Base-by-base conservation (phyloP, 129 eudicot genomes). In the Scalesia atractyloides region DNA sequence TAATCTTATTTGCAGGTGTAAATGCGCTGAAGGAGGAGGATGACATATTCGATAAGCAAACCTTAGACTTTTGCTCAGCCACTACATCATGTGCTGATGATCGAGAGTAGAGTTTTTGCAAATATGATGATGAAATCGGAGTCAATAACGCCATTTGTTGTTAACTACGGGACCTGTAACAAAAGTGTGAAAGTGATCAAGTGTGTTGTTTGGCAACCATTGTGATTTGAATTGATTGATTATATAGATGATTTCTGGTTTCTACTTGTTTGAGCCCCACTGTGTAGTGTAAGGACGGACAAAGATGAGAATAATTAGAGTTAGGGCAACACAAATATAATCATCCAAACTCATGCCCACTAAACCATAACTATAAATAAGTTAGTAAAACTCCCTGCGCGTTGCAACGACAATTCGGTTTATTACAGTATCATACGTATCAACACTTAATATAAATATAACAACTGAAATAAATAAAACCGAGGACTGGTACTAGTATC, bases 41-140 rank as follows among this genome's bases (percentile, higher is more conserved):
- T 16, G 52, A 47, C 22, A 71, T 49, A 61, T 78, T 72, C 6
- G 81, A 75, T 49, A 77, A 11, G 48, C 69, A 59, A 46, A 76
- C 46, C 72, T 36, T 72, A 56, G 80, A 60, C 50, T 70, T 74
- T 0, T 48, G 62, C 18, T 79, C 76, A 11, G 41, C 8, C 24
- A 36, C 44, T 11, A 58, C 70, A 41, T 73, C 74, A 8, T 69
- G 73, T 7, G 78, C 58, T 61, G 76, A 77, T 48, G 47, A 48
- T 57, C 61, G 67, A 46, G 77, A 64, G 24, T 47, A 47, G 19
- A 64, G 19, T 37, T 43, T 49, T 17, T 57, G 73, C 39, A 77
- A 22, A 75, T 70, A 79, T 57, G 81, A 75, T 17, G 87, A 70
- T 33, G 81, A 79, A 43, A 83, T 66, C 18, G 87, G 43, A 72